Conservation (phyloP, 2,329 filamentous ascomycete genomes). For the Phialocephala subalpina region DNA sequence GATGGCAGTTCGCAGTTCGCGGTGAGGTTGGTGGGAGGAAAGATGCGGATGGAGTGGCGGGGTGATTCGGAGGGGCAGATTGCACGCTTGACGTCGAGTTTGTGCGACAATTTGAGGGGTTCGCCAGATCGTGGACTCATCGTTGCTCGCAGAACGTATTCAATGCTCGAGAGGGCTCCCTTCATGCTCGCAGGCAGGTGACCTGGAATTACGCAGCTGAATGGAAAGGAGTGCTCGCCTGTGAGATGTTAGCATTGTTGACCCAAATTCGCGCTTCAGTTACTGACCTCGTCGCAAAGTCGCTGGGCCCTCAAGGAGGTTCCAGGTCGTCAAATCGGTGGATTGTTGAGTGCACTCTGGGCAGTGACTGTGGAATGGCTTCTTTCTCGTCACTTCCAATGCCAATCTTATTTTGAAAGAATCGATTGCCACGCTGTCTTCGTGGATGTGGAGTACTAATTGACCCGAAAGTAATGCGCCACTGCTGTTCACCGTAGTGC, state of each 20-base stretch:
- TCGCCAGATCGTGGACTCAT: constrained; percentile 68
- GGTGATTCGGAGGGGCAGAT: constrained; percentile 77
- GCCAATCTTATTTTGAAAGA: constrained; percentile 77
- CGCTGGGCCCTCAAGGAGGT: constrained; percentile 69
- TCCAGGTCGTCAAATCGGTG: constrained; percentile 81
- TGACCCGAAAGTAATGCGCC: constrained; percentile 88
- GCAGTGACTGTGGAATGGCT: constrained; percentile 83
- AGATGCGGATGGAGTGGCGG: constrained; percentile 91
- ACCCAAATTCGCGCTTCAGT: not conserved
- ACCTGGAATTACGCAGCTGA: constrained; percentile 86
- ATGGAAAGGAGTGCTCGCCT: constrained; percentile 82
- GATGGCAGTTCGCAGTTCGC: constrained; percentile 83
- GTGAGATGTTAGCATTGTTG: constrained; percentile 36
- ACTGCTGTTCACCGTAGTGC: constrained; percentile 75
- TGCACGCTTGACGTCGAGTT: constrained; percentile 79
- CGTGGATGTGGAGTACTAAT: constrained; percentile 75
- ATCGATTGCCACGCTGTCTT: constrained; percentile 72
- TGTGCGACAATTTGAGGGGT: constrained; percentile 70
- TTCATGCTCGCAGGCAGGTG: constrained; percentile 86
- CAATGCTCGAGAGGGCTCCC: constrained; percentile 74
- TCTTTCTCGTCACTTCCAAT: constrained; percentile 78
- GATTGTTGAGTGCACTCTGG: constrained; percentile 75
- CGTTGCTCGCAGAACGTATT: constrained; percentile 80
- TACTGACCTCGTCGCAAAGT: constrained; percentile 57
- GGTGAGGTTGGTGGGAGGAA: constrained; percentile 94